Conservation (phyloP, 345 rosid genomes). For the Toxicodendron radicans region DNA sequence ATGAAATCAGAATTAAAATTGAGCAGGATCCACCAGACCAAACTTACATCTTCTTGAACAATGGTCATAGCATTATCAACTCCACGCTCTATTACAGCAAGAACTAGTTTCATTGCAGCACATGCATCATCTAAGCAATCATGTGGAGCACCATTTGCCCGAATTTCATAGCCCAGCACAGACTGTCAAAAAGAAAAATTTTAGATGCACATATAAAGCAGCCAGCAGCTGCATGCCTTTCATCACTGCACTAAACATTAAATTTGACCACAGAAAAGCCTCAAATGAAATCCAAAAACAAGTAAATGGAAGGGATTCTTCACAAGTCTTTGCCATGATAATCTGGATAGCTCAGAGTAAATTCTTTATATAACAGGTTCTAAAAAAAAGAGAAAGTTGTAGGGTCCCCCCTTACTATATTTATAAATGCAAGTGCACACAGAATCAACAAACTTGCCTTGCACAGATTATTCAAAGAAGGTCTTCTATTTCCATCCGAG, state of each 20-base stretch:
- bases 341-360: not conserved
- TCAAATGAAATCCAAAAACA: not conserved
- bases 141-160: conserved; percentile 66
- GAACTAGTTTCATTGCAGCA: conserved; percentile 88
- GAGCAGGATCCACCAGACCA: not conserved
- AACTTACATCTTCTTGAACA: conserved; percentile 49
- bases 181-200: conserved; percentile 39
- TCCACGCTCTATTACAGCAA: conserved; percentile 64
- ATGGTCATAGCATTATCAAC: conserved; percentile 34
- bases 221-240: not conserved
- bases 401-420: not conserved
- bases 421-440: not conserved
- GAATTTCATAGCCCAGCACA: conserved; percentile 67
- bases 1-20: not conserved
- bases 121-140: conserved; percentile 79
- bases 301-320: not conserved
- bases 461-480: conserved; percentile 75
- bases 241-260: not conserved
- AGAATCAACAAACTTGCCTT: conserved; percentile 50
- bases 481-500: conserved; percentile 37
- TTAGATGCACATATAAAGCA: not conserved
- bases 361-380: not conserved
- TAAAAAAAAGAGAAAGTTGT: not conserved
- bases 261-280: not conserved
- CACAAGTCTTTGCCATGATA: not conserved